These are phyloP conservation scores for Backusella tarrabulga DNA, from an alignment of 192 early-diverging fungal genomes.

Conservation along the genomic window DNA sequence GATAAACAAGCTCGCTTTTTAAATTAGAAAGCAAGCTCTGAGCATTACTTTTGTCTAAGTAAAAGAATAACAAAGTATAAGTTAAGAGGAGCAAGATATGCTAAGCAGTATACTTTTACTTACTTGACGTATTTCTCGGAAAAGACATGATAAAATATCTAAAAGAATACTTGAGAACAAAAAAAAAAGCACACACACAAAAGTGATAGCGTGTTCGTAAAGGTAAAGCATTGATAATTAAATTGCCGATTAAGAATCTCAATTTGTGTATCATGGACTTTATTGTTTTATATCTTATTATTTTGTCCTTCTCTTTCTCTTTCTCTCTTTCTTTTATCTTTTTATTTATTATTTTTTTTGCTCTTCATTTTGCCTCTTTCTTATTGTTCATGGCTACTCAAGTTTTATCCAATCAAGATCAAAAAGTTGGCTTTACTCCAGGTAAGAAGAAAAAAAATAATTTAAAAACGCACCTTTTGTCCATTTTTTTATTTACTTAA, in stretches of 20 bases:
- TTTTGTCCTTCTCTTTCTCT: neutral
- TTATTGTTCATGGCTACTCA: neutral
- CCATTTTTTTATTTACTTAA: neutral
- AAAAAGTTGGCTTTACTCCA: neutral
- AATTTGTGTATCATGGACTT: neutral
- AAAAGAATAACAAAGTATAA: neutral
- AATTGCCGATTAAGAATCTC: neutral
- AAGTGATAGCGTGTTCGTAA: neutral
- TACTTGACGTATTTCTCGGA: neutral
- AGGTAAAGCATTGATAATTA: neutral
- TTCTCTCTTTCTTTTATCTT: neutral
- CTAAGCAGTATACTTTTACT: neutral
- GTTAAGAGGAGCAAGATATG: too few relatives aligned
- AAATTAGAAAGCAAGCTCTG: neutral
- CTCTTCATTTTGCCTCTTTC: neutral
- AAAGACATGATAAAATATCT: neutral
- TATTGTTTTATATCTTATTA: neutral
- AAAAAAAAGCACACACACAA: neutral
- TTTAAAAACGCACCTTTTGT: neutral
- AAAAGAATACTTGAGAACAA: neutral
- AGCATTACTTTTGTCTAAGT: neutral
- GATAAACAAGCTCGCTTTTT: constrained; percentile 14
- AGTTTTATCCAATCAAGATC: neutral
- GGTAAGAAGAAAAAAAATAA: neutral
- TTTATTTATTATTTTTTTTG: neutral